Evolutionary conservation across 2,329 filamentous ascomycete genomes (phyloP), one percentile per base, ranked within the genome.

Genomic region (Apiospora rasikravindrae): DNA sequence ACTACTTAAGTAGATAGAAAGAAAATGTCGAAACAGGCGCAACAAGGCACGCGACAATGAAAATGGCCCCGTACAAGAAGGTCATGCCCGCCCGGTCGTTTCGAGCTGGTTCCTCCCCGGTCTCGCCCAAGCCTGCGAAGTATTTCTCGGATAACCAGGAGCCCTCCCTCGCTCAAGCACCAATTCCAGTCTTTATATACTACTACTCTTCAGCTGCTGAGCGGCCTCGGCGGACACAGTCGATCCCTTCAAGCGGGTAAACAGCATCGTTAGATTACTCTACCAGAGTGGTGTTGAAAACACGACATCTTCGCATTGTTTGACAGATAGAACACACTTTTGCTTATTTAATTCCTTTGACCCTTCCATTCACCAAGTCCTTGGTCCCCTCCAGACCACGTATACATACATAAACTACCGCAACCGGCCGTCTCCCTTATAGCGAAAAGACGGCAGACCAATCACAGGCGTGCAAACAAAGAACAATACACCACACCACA

Each of bases 51-150:
- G 0, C 2, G 22, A 68, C 40, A 68, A 68, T 29, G 66, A 10
- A 19, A 11, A 47, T 29, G 40, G 14, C 19, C 66, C 24, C 19
- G 19, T 68, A 68, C 66, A 68, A 68, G 66, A 47, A n/a, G 26
- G 66, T 19, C 45, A 26, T 44, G 40, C 13, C 40, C 42, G 66
- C 40, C 40, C 44, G 42, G 57, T 13, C 11, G n/a, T 47, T 68
- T 68, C 66, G 26, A 45, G 24, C n/a, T 47, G 44, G 19, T 68
- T 68, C 40, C 22, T 68, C 40, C 66, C 66, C 29, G 26, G 66
- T 68, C 66, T 26, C 47, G 40, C 66, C 66, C 42, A 44, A 68
- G 66, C 66, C 42, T 68, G 66, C 24, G n/a, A 45, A 47, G 66
- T 47, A 68, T 68, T 47, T 33, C 44, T 47, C 44, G 44, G 42